Base-by-base conservation (phyloP, 164 flowering plant genomes). In the Echeveria elegans region DNA sequence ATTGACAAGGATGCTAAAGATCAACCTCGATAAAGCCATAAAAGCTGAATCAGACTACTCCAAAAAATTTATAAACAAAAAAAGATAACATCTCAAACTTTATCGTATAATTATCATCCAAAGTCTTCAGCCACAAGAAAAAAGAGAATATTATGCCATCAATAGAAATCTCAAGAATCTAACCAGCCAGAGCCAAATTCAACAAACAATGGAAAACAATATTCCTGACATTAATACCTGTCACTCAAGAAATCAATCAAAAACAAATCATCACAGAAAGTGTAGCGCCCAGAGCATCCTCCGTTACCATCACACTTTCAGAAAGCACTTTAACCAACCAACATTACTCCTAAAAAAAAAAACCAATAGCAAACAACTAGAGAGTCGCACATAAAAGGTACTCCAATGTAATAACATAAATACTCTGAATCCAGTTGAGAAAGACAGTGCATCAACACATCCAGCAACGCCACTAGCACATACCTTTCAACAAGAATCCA, bases 161-260 rank as follows among this genome's bases (percentile, higher is more conserved):
- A 47, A 47, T 47, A 47, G 21, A 47, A 47, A 4, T 47, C 52
- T 47, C 52, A 47, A 47, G 2, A 47, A 47, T 47, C 52, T 23
- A n/a, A n/a, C 16, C 52, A 47, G 52, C 52, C 52, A n/a, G n/a
- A n/a, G n/a, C n/a, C n/a, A n/a, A 47, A 47, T 47, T 47, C 52
- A 16, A 47, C 21, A 47, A 47, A 47, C 14, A 6, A 23, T 18
- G 6, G 52, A 40, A 40, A 40, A 40, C 7, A 2, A 47, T 9
- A 16, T 23, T 47, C 52, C 23, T 16, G 5, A 47, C 23, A 19
- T 18, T 16, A 40, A 40, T n/a, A 40, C 15, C 14, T 40, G 10
- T 16, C 45, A 40, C 45, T 10, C 9, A 40, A 40, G 19, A n/a
- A 47, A 47, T n/a, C 21, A 18, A 47, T 16, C 3, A 47, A 12